Percentiles rank a stretch among this genome's conserved stretches.
phyloP scores from a whole-genome alignment of 169 alveolate genomes.

The Plasmodium gaboni region DNA sequence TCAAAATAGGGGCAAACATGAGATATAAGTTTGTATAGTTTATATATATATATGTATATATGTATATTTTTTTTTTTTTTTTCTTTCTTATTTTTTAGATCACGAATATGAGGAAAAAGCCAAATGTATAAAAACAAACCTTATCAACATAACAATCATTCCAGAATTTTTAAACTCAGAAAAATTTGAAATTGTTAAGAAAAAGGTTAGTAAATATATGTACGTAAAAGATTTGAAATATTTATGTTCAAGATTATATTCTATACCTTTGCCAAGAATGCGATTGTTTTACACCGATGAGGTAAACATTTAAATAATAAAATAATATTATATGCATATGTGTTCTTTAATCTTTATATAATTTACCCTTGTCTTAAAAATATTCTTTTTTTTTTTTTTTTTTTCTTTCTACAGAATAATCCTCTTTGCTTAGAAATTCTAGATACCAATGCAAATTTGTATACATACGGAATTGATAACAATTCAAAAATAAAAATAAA shows the following conservation, averaged over 20 bases:
- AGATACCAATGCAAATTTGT: slow-evolving; percentile 69
- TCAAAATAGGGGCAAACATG: no score
- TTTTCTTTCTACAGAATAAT: slow-evolving; percentile 34
- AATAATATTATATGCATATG: no score
- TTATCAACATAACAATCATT: slow-evolving; percentile 55
- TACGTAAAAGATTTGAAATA: slow-evolving; percentile 58
- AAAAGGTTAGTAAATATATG: slow-evolving; percentile 68
- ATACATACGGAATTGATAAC: slow-evolving; percentile 74
- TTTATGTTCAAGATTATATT: slow-evolving; percentile 67
- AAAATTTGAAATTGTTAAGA: slow-evolving; percentile 53
- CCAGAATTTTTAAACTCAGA: slow-evolving; percentile 70
- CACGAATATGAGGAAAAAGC: background rate
- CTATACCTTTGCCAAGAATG: slow-evolving; percentile 48
- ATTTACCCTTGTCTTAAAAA: no score
- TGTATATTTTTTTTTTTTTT: background rate
- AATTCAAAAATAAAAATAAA: slow-evolving; percentile 67
- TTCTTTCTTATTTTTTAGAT: slow-evolving; percentile 15
- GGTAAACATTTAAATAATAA: slow-evolving; percentile 8
- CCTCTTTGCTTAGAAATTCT: slow-evolving; percentile 69
- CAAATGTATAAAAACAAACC: slow-evolving; percentile 52
- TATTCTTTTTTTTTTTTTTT: background rate
- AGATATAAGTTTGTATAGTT: background rate
- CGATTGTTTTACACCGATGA: slow-evolving; percentile 65
- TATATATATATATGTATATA: background rate
- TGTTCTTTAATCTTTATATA: no score